A percentile compares a stretch with the other conserved stretches of the same genome.
Evolutionary conservation across 495 filamentous ascomycete species (phyloP).

Genomic region (Polyplosphaeria fusca): DNA sequence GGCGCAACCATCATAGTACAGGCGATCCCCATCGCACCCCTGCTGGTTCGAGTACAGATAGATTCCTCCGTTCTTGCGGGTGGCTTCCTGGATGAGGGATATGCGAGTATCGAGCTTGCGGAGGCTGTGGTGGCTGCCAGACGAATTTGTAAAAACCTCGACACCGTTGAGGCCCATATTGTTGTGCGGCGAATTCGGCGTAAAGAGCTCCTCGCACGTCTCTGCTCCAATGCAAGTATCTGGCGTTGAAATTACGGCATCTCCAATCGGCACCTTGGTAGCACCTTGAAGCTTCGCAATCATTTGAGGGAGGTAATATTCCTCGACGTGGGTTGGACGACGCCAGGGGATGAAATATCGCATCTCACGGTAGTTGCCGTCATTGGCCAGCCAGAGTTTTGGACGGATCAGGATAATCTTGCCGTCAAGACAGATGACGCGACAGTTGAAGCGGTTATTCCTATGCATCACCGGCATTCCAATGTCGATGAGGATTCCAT

Average conservation of each 20-base stretch:
- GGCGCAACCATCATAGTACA: slow-evolving; percentile 57
- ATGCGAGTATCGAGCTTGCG: slow-evolving; percentile 73
- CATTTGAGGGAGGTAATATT: slow-evolving; percentile 68
- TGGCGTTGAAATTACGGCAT: slow-evolving; percentile 67
- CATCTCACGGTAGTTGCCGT: slow-evolving; percentile 69
- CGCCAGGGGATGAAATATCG: slow-evolving; percentile 70
- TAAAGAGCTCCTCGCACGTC: slow-evolving; percentile 43
- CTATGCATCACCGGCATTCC: slow-evolving; percentile 56
- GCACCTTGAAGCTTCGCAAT: slow-evolving; percentile 53
- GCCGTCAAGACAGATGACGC: slow-evolving; percentile 57
- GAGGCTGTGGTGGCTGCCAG: slow-evolving; percentile 68
- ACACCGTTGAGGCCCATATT: slow-evolving; percentile 58
- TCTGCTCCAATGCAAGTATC: slow-evolving; percentile 66
- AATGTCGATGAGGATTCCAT: slow-evolving; percentile 70
- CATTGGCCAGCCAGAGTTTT: slow-evolving; percentile 73
- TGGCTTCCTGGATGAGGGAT: slow-evolving; percentile 72
- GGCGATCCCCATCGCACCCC: slow-evolving; percentile 68
- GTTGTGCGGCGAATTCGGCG: slow-evolving; percentile 44
- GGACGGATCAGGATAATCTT: slow-evolving; percentile 67
- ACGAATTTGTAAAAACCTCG: slow-evolving; percentile 77
- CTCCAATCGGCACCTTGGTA: slow-evolving; percentile 67
- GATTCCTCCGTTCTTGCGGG: slow-evolving; percentile 63
- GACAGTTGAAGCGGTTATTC: slow-evolving; percentile 70
- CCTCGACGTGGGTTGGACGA: slow-evolving; percentile 58
- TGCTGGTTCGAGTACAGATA: slow-evolving; percentile 74